Evolutionary conservation across 768 basidiomycete species (phyloP), one percentile per base, ranked within the genome.

Genomic region (Agrocybe chaxingu): DNA sequence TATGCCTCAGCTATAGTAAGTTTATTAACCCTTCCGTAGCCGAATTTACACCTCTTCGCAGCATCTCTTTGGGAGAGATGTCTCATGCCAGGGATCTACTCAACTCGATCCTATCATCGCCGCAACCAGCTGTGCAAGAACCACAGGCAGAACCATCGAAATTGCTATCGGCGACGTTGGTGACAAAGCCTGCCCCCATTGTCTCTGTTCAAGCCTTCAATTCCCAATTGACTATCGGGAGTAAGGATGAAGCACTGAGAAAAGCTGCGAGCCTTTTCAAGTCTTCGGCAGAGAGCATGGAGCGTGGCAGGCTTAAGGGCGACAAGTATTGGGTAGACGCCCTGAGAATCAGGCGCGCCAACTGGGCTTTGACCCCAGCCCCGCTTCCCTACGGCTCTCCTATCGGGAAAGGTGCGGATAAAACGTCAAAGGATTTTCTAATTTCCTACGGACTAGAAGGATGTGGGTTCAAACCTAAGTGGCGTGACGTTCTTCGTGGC

Each of bases 251-350:
- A 62, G 81, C 89, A 0, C 66, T 93, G 32, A 70, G 91, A 56
- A 84, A 86, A 53, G 89, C 91, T 18, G 79, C 87, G 0, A 72
- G 75, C 48, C 69, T 91, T 1, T 87, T 92, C 55, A 88, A 82
- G 58, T 64, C 73, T 31, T 88, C 88, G 3, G 84, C 87, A 2
- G 75, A 79, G 48, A 78, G 79, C 47, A 81, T 91, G 69, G 87
- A 90, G 59, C 71, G 79, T 43, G 73, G 80, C 16, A 73, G 84
- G 36, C 57, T 78, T 7, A 72, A 77, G 43, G 79, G 83, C 37
- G 88, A 91, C 61, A 81, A 73, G 52, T 92, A 92, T 57, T 93
- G 91, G 91, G 73, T 83, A 6, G 82, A 92, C 62, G 91, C 91
- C 3, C 72, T 93, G 41, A 86, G 81, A 62, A 84, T 89, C 40